These are phyloP conservation scores for Malassezia brasiliensis DNA, from an alignment of 1,284 basidiomycete genomes.

Conservation along the genomic window DNA sequence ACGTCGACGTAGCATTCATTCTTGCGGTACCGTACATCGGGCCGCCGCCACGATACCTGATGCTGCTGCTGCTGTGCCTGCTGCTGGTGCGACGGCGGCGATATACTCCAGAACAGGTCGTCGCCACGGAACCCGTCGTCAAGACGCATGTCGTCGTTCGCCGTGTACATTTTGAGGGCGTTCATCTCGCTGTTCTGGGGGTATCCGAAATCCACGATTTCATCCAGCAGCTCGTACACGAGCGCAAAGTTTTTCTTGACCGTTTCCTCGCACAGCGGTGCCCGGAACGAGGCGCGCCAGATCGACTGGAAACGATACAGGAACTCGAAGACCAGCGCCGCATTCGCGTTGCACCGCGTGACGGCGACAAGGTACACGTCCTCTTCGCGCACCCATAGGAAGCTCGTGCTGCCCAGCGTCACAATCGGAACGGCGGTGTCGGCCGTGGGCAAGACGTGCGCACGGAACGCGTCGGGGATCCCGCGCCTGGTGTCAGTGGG, in stretches of 20 bases:
- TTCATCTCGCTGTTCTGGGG: conserved; percentile 99
- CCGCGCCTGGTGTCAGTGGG: conserved; percentile 19
- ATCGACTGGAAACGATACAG: conserved; percentile 91
- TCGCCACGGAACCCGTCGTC: conserved; percentile 64
- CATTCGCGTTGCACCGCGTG: conserved; percentile 95
- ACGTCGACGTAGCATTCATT: conserved; percentile 98
- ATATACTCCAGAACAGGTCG: conserved; percentile 54
- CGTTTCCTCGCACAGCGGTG: conserved; percentile 86
- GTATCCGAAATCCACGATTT: conserved; percentile 97
- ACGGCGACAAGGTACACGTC: conserved; percentile 90
- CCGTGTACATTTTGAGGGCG: conserved; percentile 82
- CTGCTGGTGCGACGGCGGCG: conserved; percentile 65
- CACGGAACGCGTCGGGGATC: conserved; percentile 45
- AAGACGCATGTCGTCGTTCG: conserved; percentile 71
- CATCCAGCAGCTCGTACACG: conserved; percentile 43
- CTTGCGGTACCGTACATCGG: conserved; percentile 93
- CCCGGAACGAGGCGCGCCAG: conserved; percentile 87
- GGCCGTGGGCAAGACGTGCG: conserved; percentile 94
- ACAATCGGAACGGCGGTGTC: conserved; percentile 94
- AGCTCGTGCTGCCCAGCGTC: conserved; percentile 89
- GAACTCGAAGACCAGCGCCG: conserved; percentile 94
- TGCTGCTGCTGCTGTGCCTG: conserved; percentile 44
- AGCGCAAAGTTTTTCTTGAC: conserved; percentile 89
- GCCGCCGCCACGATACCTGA: conserved; percentile 88
- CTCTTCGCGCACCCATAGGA: conserved; percentile 91